Percentiles rank a stretch among this genome's conserved stretches.
phyloP scores from a whole-genome alignment of 768 basidiomycete genomes.

The Mycena metata region DNA sequence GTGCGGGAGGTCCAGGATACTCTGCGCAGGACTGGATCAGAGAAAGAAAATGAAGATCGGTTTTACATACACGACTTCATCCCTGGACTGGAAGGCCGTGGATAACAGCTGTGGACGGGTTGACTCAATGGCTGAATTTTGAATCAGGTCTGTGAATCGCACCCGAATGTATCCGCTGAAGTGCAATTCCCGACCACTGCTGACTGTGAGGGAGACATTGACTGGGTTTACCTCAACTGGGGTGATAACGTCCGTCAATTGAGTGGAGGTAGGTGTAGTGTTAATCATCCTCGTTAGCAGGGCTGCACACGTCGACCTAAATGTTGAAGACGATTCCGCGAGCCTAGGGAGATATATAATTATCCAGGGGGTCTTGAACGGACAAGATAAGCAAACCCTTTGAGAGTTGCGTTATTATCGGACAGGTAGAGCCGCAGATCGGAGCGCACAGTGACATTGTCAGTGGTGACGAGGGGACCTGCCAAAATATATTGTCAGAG shows the following conservation, averaged over 20 bases:
- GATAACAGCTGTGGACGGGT: conserved; percentile 1
- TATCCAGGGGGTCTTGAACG: no score
- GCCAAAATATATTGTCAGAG: neutral
- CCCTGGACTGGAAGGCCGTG: neutral
- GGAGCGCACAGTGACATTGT: conserved; percentile 43
- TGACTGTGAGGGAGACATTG: conserved; percentile 26
- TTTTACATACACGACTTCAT: conserved; percentile 11
- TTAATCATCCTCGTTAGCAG: conserved; percentile 41
- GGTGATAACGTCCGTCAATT: conserved; percentile 35
- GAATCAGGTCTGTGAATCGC: neutral
- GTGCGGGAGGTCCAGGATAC: conserved; percentile 24
- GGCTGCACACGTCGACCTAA: conserved; percentile 32
- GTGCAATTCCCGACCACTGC: neutral
- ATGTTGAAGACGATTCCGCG: conserved; percentile 8
- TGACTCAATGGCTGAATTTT: no score
- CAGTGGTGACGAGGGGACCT: conserved; percentile 41
- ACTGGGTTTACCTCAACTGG: conserved; percentile 36
- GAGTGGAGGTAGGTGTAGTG: conserved; percentile 38
- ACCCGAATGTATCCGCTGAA: conserved; percentile 34
- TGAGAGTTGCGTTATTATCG: conserved; percentile 42
- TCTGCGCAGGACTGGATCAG: neutral
- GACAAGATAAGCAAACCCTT: conserved; percentile 16
- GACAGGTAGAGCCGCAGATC: conserved; percentile 41
- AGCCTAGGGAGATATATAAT: conserved; percentile 1
- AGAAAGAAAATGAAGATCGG: neutral